Percentiles rank a stretch among this genome's conserved stretches.
phyloP scores from a whole-genome alignment of 176 grass and related monocot species.

The Chloris gayana region DNA sequence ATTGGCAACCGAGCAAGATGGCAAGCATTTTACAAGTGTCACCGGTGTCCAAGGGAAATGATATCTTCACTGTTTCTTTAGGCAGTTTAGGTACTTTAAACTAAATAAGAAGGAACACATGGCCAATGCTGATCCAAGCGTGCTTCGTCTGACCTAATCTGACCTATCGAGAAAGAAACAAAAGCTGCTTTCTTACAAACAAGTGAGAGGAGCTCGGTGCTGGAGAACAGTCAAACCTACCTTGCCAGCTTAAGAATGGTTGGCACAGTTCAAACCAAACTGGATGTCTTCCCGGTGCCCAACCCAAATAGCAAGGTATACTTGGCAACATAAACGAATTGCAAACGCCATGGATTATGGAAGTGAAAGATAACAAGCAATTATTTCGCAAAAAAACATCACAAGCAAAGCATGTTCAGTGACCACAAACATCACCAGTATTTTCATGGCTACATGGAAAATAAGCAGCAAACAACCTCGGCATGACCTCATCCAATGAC shows the following conservation, averaged over 20 bases:
- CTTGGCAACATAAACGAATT: not conserved
- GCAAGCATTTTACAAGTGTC: not conserved
- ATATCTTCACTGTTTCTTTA: not conserved
- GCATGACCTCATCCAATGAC: conserved; percentile 9
- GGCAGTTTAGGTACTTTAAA: conserved; percentile 32
- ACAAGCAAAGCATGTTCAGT: not conserved
- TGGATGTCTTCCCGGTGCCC: not conserved
- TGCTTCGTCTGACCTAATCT: conserved; percentile 39
- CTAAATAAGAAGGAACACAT: conserved; percentile 26
- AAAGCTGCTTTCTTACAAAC: conserved; percentile 5
- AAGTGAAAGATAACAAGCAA: not conserved
- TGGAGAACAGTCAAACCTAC: conserved; percentile 43
- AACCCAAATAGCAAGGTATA: not conserved
- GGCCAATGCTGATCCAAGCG: conserved; percentile 21
- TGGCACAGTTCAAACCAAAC: conserved; percentile 36
- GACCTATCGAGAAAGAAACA: conserved; percentile 16
- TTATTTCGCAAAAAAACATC: not conserved
- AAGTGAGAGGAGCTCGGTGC: not conserved
- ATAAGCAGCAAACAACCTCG: not conserved
- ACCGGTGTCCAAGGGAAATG: not conserved
- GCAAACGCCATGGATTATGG: not conserved
- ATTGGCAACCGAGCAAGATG: not conserved
- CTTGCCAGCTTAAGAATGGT: not conserved
- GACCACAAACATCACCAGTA: not conserved
- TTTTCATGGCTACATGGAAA: not conserved